phyloP scores from a whole-genome alignment of 1,284 basidiomycete species.

The Cryptococcus depauperatus region DNA sequence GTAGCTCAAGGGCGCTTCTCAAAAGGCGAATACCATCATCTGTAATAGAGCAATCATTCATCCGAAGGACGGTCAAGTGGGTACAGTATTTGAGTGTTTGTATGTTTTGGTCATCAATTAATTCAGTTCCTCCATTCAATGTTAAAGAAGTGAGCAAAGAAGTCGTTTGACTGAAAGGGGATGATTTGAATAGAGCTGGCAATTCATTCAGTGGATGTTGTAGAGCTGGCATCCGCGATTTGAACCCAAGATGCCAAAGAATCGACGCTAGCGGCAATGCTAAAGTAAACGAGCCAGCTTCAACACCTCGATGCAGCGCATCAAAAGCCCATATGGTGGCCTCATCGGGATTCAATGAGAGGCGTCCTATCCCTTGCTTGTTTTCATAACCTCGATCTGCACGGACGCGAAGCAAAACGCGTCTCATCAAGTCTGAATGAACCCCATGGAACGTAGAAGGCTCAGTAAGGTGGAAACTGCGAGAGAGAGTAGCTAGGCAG shows the following conservation, averaged over 20 bases:
- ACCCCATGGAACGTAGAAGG: conserved; percentile 16
- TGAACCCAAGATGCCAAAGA: conserved; percentile 18
- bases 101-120: conserved; percentile 24
- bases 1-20: conserved; percentile 20
- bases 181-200: conserved; percentile 18
- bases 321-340: conserved; percentile 33
- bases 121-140: conserved; percentile 18
- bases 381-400: conserved; percentile 23
- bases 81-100: conserved; percentile 25
- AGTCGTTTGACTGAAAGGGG: conserved; percentile 1
- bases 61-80: conserved; percentile 32
- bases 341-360: conserved; percentile 23
- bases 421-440: conserved; percentile 11
- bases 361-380: neutral
- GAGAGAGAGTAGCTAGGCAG: conserved; percentile 27
- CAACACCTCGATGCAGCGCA: conserved; percentile 18
- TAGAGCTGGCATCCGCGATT: conserved; percentile 8
- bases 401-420: conserved; percentile 22
- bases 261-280: conserved; percentile 16
- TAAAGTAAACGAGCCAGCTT: conserved; percentile 13
- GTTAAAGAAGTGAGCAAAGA: conserved; percentile 32
- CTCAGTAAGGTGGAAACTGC: conserved; percentile 22
- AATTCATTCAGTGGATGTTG: conserved; percentile 27
- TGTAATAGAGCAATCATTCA: conserved; percentile 22
- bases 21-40: conserved; percentile 31